These are phyloP conservation scores for Orbilia ellipsospora DNA, from an alignment of 2,329 filamentous ascomycete genomes.

Conservation along the genomic window DNA sequence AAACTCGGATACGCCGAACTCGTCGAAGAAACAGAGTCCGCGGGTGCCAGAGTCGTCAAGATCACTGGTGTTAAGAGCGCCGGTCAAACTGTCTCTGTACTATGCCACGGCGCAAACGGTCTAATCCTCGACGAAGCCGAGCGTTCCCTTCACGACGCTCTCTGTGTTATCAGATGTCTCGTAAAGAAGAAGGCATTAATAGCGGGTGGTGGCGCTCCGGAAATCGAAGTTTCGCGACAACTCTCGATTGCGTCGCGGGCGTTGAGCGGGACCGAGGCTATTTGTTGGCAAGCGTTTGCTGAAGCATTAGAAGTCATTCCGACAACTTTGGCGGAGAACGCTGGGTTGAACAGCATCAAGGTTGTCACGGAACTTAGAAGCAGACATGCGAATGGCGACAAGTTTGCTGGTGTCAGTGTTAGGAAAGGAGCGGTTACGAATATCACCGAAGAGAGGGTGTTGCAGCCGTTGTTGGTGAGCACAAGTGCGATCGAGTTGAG, in stretches of 20 bases:
- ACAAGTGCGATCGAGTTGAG: constrained; percentile 97
- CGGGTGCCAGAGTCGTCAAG: constrained; percentile 92
- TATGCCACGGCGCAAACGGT: constrained; percentile 91
- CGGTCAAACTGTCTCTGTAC: constrained; percentile 90
- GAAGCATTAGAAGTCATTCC: constrained; percentile 97
- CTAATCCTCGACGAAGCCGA: constrained; percentile 97
- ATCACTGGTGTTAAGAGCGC: constrained; percentile 87
- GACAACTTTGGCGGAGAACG: constrained; percentile 96
- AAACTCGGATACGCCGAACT: constrained; percentile 94
- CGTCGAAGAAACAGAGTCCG: constrained; percentile 88
- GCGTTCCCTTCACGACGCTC: constrained; percentile 93
- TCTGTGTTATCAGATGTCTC: constrained; percentile 95
- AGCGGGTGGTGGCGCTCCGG: constrained; percentile 92
- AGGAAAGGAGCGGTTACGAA: constrained; percentile 95
- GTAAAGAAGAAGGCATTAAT: constrained; percentile 99
- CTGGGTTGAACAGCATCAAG: constrained; percentile 97
- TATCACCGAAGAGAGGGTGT: constrained; percentile 94
- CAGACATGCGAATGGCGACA: constrained; percentile 92
- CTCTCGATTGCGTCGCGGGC: constrained; percentile 83
- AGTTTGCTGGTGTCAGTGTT: constrained; percentile 97
- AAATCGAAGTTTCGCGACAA: constrained; percentile 93
- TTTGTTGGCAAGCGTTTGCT: constrained; percentile 99
- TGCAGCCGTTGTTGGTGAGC: constrained; percentile 95
- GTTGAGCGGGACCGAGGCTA: constrained; percentile 89
- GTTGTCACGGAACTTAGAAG: constrained; percentile 96